Conservation (phyloP, 768 basidiomycete genomes). For the Xanthoconium stramineum region DNA sequence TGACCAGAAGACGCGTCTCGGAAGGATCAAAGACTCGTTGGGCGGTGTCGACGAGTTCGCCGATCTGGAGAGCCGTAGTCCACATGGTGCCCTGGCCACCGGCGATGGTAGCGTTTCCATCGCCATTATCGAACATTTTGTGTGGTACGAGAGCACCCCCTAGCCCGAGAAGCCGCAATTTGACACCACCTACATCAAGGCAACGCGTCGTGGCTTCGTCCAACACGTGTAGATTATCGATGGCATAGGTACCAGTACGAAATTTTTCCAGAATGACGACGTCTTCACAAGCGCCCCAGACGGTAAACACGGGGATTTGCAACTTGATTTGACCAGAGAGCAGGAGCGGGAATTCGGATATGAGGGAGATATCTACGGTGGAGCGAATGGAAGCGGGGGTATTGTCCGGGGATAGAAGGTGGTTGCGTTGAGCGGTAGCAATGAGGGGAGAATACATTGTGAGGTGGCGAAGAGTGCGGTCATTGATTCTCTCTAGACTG, state of each 20-base stretch:
- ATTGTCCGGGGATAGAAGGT: constrained; percentile 73
- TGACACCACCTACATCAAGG: constrained; percentile 89
- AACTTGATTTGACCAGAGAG: constrained; percentile 89
- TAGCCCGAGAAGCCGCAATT: constrained; percentile 90
- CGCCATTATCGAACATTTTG: constrained; percentile 93
- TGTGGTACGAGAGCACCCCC: constrained; percentile 94
- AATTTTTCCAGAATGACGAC: constrained; percentile 91
- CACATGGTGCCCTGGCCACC: constrained; percentile 99
- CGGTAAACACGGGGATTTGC: constrained; percentile 90
- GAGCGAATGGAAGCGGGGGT: constrained; percentile 65
- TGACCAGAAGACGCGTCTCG: constrained; percentile 91
- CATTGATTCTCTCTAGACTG: constrained; percentile 87
- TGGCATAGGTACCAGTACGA: constrained; percentile 73
- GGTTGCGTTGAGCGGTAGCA: constrained; percentile 72
- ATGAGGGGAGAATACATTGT: constrained; percentile 96
- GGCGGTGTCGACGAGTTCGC: constrained; percentile 96
- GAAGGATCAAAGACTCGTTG: constrained; percentile 89
- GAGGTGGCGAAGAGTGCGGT: constrained; percentile 93
- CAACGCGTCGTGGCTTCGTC: constrained; percentile 95
- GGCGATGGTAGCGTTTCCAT: constrained; percentile 94
- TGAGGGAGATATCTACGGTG: constrained; percentile 69
- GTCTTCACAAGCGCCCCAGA: constrained; percentile 98
- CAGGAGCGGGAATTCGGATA: constrained; percentile 93
- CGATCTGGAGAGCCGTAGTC: constrained; percentile 96
- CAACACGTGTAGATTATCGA: constrained; percentile 88